phyloP scores from a whole-genome alignment of 305 asterid genomes.

The Fraxinus sp. region DNA sequence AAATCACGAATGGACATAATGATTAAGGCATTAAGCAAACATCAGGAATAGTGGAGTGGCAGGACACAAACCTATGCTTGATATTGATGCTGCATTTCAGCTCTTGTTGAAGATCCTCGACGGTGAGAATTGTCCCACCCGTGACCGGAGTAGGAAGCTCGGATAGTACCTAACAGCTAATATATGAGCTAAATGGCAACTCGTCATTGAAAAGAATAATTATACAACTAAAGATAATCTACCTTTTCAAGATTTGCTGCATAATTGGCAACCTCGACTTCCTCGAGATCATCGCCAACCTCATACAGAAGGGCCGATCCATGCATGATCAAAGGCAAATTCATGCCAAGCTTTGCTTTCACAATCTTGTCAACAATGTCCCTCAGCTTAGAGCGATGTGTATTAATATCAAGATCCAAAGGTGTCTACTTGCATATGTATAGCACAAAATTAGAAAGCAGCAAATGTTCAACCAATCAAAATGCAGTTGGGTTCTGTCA shows the following conservation, averaged over 20 bases:
- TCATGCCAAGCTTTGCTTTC: slow-evolving; percentile 90
- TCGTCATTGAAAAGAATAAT: slow-evolving; percentile 15
- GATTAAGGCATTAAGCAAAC: background rate
- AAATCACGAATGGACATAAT: background rate
- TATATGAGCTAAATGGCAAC: slow-evolving; percentile 24
- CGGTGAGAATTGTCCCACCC: slow-evolving; percentile 77
- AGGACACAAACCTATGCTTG: slow-evolving; percentile 67
- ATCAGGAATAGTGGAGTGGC: slow-evolving; percentile 1
- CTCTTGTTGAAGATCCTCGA: slow-evolving; percentile 98
- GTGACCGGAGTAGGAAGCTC: slow-evolving; percentile 84
- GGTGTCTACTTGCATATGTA: slow-evolving; percentile 64
- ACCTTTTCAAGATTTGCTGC: slow-evolving; percentile 96
- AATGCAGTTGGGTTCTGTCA: slow-evolving; percentile 4
- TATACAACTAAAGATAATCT: slow-evolving; percentile 1
- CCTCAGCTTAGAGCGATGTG: slow-evolving; percentile 73
- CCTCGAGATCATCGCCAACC: slow-evolving; percentile 94
- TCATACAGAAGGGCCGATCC: slow-evolving; percentile 87
- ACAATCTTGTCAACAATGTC: slow-evolving; percentile 91
- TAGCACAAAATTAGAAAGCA: slow-evolving; percentile 19
- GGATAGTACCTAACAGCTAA: slow-evolving; percentile 61
- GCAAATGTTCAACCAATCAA: background rate
- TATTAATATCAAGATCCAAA: slow-evolving; percentile 82
- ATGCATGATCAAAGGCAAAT: slow-evolving; percentile 81
- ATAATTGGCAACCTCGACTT: slow-evolving; percentile 81
- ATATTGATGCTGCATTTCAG: slow-evolving; percentile 76